Evolutionary conservation across 164 flowering plant genomes (phyloP), one percentile per base, ranked within the genome.

Genomic region (Aristolochia californica): DNA sequence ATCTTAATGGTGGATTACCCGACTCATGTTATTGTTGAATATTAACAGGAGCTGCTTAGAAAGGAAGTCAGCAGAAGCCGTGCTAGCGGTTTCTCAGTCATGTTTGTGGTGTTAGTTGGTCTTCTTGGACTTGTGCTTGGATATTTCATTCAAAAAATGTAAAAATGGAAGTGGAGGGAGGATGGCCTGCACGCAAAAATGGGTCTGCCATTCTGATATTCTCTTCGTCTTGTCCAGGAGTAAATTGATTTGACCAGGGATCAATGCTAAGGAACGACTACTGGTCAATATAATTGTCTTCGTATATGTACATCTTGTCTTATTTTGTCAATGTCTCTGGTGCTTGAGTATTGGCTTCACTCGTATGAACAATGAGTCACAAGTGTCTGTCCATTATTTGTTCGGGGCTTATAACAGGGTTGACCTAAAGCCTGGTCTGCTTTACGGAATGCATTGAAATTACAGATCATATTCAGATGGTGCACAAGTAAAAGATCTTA

Each of bases 41-140:
- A 15, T 28, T 25, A 56, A 51, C 80, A 83, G 89, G 89, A 81
- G 24, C 48, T 78, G 50, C 26, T 81, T 72, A 75, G 78, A 58
- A 81, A 74, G 66, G 81, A 79, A 61, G 51, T 63, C 16, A 76
- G 78, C 76, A 73, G 57, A 68, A 73, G 49, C 9, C 77, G 59
- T 20, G 67, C 66, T 34, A 71, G 72, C 44, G 74, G 80, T 21
- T 61, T 74, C 67, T 76, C 84, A 27, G 45, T 72, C 45, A 48
- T 74, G 56, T 64, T 72, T 61, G 76, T 76, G 53, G 70, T 74
- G 57, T 55, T 81, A 55, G 51, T 81, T 57, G 89, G 78, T 58
- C 72, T 83, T 9, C 48, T 83, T 0, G 80, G 89, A 15, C 20
- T 76, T 52, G 38, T 81, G 50, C 21, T 74, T 60, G 89, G 89